Base-by-base conservation (phyloP, 768 basidiomycete genomes). In the Rossbeevera mucosa region DNA sequence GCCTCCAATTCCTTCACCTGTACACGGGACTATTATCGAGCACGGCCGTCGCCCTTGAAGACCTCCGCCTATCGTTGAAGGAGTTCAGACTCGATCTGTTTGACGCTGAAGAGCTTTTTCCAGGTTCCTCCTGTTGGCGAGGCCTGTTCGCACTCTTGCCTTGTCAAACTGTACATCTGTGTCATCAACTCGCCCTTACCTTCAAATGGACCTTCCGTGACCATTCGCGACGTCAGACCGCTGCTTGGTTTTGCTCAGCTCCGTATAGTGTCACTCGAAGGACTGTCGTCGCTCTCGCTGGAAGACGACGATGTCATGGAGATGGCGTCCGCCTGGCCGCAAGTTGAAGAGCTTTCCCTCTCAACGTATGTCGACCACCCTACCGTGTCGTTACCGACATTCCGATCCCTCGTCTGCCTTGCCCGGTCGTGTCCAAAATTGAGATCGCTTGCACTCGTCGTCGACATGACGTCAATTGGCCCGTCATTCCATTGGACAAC, bases 61-160 rank as follows among this genome's bases (percentile, higher is more conserved):
- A 29, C 26, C 48, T 63, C 12, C 54, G 22, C 18, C 48, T 64
- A 2, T 26, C 44, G 11, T 31, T 64, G 28, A 38, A 55, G 6
- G 58, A 64, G 12, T 60, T 64, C 21, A 47, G 54, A n/a, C 53
- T 65, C 5, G 63, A 62, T 26, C 18, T 65, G 0, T 63, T 65
- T 22, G 58, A 64, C 18, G 41, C 53, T 2, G 53, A 45, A 48
- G 63, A 63, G 3, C 36, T 48, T 2, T 46, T 52, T 33, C 52
- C 57, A 2, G 31, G 18, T 4, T 21, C 55, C 0, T 50, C 53
- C 22, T 29, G 47, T 18, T 20, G 63, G 24, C 52, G 38, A 5
- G 52, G 21, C 64, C 5, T 65, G 63, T 38, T 48, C 58, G 0
- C 60, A 51, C 7, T 2, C 30, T 5, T 44, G n/a, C 30, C 54